Conservation (phyloP, 345 rosid genomes). For the Euphorbia peplus region DNA sequence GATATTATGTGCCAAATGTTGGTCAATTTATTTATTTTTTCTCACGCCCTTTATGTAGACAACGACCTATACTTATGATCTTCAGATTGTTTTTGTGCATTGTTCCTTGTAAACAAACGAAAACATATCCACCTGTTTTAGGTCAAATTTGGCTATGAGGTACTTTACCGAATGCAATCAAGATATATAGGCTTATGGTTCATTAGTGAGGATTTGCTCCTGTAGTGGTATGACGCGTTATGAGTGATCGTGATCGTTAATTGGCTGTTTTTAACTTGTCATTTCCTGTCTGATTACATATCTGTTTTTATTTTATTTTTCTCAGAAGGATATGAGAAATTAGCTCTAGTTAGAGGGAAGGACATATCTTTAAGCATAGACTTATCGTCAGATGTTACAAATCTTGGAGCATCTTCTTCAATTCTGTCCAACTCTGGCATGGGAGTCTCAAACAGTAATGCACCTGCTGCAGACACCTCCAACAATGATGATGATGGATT, state of each 20-base stretch:
- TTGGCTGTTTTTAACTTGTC: neutral
- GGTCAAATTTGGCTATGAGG: neutral
- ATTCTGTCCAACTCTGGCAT: slow-evolving; percentile 13
- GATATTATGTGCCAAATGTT: neutral
- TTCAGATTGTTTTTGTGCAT: neutral
- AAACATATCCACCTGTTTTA: neutral
- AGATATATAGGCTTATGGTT: neutral
- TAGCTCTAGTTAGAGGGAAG: slow-evolving; percentile 54
- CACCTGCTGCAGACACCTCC: slow-evolving; percentile 27
- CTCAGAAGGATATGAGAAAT: slow-evolving; percentile 79
- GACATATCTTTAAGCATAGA: slow-evolving; percentile 20
- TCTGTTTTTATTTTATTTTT: slow-evolving; percentile 10
- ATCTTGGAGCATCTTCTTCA: slow-evolving; percentile 29
- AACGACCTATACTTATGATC: neutral
- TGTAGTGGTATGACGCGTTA: neutral
- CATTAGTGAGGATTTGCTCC: neutral
- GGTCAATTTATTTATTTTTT: neutral
- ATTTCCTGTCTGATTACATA: neutral
- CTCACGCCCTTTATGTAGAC: neutral
- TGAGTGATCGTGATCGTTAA: neutral
- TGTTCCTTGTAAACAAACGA: neutral
- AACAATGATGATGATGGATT: slow-evolving; percentile 37
- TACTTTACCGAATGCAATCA: neutral
- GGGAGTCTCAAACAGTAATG: slow-evolving; percentile 30
- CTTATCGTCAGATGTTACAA: slow-evolving; percentile 21